A percentile compares a stretch with the other conserved stretches of the same genome.
phyloP scores from a whole-genome alignment of 164 flowering plant species.

The grape (Vitis vinifera) region ASM3070453v1 NC_081822.1:12984001-12984500 shows the following conservation, averaged over 20 bases:
- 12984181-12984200: slow-evolving; percentile 88
- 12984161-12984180: slow-evolving; percentile 89
- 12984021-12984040: too few species aligned
- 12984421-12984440: slow-evolving; percentile 91
- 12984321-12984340: neutral
- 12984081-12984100: neutral
- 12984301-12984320: neutral
- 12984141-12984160: slow-evolving; percentile 59
- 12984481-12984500: neutral
- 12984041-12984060: too few species aligned
- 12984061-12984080: too few species aligned
- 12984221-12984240: slow-evolving; percentile 92
- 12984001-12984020: too few species aligned
- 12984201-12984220: slow-evolving; percentile 94
- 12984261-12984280: slow-evolving; percentile 44
- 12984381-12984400: slow-evolving; percentile 72
- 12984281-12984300: neutral
- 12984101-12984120: slow-evolving; percentile 61
- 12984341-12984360: neutral
- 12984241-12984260: slow-evolving; percentile 80
- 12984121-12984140: slow-evolving; percentile 59
- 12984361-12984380: slow-evolving; percentile 56
- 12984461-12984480: neutral
- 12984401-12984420: slow-evolving; percentile 75
- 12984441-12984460: slow-evolving; percentile 87